Evolutionary conservation across 352 stramenopile genomes (phyloP), one percentile per base, ranked within the genome.

Genomic region (Aphanomyces stellatus): DNA sequence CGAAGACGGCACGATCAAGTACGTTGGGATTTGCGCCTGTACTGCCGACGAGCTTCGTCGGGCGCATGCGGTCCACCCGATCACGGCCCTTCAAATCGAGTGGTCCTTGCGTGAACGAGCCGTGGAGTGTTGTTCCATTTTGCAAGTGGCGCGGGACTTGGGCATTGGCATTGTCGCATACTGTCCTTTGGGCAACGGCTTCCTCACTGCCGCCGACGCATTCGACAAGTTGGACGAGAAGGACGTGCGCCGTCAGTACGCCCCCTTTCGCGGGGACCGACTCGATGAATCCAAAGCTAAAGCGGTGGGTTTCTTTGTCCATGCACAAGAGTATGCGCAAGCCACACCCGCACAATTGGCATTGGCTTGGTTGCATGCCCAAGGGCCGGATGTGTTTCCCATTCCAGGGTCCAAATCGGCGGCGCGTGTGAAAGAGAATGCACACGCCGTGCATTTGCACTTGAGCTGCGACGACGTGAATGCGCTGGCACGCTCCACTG

Each of bases 361-460:
- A 6, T 34, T 76, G 4, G 69, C 63, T n/a, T 76, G 71, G 71
- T n/a, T 76, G 7, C 71, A 74, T 46, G 57, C 64, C 17, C 68
- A 73, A 31, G 70, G 70, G 5, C 51, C 73, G 8, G 69, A 76
- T 40, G 69, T 76, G 31, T 61, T 76, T 34, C 71, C 71, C 19
- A 75, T 75, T 51, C 71, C 70, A 10, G 71, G 71, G n/a, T 73
- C 71, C 0, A 74, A 74, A 40, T 56, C 43, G 13, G 6, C 35
- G 37, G 31, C 27, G 15, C 34, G 66, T 25, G n/a, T 74, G 2
- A 49, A 69, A 22, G 64, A 74, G 53, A 74, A 74, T 40, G 63
- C 66, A 7, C 35, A 4, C 28, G 69, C 69, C 13, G 60, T 48
- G 22, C 2, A 22, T 3, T 8, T 67, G 11, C 25, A 31, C 17